Conservation (phyloP, 768 basidiomycete genomes). For the Kwoniella botswanensis region DNA sequence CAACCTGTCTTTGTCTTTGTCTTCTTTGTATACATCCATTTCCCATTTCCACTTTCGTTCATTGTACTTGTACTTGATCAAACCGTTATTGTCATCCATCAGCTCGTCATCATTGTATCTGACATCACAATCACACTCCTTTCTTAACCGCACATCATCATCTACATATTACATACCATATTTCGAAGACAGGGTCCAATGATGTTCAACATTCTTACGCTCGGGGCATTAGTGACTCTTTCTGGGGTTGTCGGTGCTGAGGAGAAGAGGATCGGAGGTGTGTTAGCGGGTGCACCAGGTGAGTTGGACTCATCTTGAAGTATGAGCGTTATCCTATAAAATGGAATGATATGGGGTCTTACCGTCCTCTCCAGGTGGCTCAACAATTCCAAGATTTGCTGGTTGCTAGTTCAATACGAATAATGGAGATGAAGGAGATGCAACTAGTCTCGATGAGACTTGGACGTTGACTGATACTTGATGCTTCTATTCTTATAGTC, state of each 20-base stretch:
- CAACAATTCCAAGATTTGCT: not conserved
- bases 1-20: not conserved
- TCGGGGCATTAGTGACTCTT: not conserved
- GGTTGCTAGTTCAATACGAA: too few relatives aligned
- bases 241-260: not conserved
- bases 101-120: not conserved
- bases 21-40: not conserved
- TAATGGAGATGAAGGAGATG: not conserved
- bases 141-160: too few relatives aligned
- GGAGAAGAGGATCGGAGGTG: constrained; percentile 10
- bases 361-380: not conserved
- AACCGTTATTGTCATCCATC: too few relatives aligned
- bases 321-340: too few relatives aligned
- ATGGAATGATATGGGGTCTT: too few relatives aligned
- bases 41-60: not conserved
- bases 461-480: not conserved
- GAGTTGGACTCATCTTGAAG: constrained; percentile 6
- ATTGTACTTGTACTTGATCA: too few relatives aligned
- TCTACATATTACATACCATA: too few relatives aligned
- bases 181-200: not conserved
- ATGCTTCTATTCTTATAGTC: constrained; percentile 20
- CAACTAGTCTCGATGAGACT: too few relatives aligned
- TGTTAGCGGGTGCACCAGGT: constrained; percentile 27
- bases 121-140: not conserved
- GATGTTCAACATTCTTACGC: not conserved